Percentiles rank a stretch among this genome's conserved stretches.
phyloP scores from a whole-genome alignment of 1,284 basidiomycete genomes.

The Grifola frondosa region DNA sequence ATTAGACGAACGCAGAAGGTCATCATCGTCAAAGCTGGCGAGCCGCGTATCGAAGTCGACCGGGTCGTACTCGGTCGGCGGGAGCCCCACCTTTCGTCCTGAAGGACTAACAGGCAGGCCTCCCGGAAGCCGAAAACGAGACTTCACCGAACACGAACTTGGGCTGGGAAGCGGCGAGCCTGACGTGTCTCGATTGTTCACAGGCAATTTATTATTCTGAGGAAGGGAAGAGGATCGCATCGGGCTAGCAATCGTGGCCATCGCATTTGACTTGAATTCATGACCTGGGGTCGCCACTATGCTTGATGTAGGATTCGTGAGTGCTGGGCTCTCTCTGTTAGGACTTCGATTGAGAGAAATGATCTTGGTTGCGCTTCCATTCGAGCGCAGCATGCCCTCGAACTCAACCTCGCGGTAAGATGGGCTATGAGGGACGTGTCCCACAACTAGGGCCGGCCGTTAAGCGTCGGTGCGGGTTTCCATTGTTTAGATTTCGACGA shows the following conservation, averaged over 20 bases:
- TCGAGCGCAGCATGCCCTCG: slow-evolving; percentile 67
- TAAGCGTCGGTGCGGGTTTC: slow-evolving; percentile 76
- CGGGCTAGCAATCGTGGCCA: slow-evolving; percentile 10
- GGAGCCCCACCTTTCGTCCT: slow-evolving; percentile 40
- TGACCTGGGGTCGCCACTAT: slow-evolving; percentile 17
- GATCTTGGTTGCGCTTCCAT: slow-evolving; percentile 57
- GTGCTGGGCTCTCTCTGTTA: slow-evolving; percentile 20
- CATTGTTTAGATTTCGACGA: slow-evolving; percentile 52
- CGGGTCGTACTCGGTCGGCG: slow-evolving; percentile 65
- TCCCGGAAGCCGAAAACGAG: slow-evolving; percentile 57
- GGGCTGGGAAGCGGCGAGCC: slow-evolving; percentile 20
- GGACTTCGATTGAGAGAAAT: slow-evolving; percentile 44
- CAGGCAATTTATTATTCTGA: slow-evolving; percentile 4
- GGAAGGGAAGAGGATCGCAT: slow-evolving; percentile 16
- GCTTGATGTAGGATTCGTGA: slow-evolving; percentile 12
- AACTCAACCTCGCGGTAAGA: slow-evolving; percentile 74
- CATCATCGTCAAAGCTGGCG: slow-evolving; percentile 65
- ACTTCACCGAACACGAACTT: slow-evolving; percentile 35
- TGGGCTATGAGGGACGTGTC: slow-evolving; percentile 63
- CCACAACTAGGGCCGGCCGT: slow-evolving; percentile 74
- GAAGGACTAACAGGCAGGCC: slow-evolving; percentile 51
- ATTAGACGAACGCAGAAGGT: slow-evolving; percentile 38
- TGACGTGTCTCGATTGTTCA: slow-evolving; percentile 10
- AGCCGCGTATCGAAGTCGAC: slow-evolving; percentile 76
- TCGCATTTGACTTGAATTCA: slow-evolving; percentile 8